These are phyloP conservation scores for Davidsoniella virescens DNA, from an alignment of 2,329 filamentous ascomycete genomes.

Conservation along the genomic window DNA sequence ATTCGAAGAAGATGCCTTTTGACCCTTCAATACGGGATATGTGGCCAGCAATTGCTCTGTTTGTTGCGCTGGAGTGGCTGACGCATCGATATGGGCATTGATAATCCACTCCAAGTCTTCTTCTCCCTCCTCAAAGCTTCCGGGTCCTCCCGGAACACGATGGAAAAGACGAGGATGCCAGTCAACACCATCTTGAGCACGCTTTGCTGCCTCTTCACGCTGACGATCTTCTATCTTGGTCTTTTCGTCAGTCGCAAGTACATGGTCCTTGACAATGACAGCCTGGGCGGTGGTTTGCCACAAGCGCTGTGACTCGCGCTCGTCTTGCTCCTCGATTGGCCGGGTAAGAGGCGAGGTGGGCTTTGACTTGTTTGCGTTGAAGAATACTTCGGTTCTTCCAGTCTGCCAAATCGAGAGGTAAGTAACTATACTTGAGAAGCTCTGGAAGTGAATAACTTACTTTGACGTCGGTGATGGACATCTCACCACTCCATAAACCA, in stretches of 20 bases:
- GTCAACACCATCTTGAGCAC: constrained; percentile 62
- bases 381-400: constrained; percentile 75
- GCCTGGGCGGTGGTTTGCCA: constrained; percentile 73
- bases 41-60: constrained; percentile 73
- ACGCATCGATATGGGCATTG: constrained; percentile 59
- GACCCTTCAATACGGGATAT: constrained; percentile 68
- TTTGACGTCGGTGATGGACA: constrained; percentile 72
- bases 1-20: constrained; percentile 40
- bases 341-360: constrained; percentile 58
- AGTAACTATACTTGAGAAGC: background rate
- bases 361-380: constrained; percentile 67
- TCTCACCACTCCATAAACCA: constrained; percentile 86
- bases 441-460: constrained; percentile 29
- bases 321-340: constrained; percentile 71
- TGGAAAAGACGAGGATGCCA: constrained; percentile 85
- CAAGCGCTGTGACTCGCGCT: constrained; percentile 75
- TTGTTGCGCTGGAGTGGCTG: constrained; percentile 40
- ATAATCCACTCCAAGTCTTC: constrained; percentile 93
- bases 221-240: constrained; percentile 90
- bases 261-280: constrained; percentile 72
- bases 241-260: constrained; percentile 83
- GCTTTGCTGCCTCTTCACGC: constrained; percentile 68
- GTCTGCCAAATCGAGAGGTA: constrained; percentile 38
- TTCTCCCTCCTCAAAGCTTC: constrained; percentile 60
- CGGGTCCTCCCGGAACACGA: constrained; percentile 51